These are phyloP conservation scores for Leccinum subtestaceum DNA, from an alignment of 768 basidiomycete genomes.

Conservation along the genomic window DNA sequence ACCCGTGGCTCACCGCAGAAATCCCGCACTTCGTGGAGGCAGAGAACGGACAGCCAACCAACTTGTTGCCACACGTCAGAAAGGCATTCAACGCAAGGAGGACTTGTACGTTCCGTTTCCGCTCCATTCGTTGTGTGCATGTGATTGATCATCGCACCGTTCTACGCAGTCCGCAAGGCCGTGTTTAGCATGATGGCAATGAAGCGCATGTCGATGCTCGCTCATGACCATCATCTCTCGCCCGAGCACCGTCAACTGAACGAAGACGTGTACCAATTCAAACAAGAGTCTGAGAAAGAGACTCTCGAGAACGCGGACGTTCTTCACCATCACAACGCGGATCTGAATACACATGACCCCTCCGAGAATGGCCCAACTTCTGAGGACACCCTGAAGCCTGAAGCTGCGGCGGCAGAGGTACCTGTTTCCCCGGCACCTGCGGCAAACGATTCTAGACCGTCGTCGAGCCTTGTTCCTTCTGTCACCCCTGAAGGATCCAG, in stretches of 20 bases:
- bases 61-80: conserved; percentile 87
- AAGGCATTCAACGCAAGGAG: conserved; percentile 86
- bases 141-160: conserved; percentile 1
- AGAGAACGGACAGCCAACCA: conserved; percentile 55
- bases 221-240: conserved; percentile 33
- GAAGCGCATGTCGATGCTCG: conserved; percentile 68
- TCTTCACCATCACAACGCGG: conserved; percentile 47
- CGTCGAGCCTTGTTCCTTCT: conserved; percentile 4
- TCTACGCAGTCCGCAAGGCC: conserved; percentile 74
- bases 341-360: background rate
- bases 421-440: conserved; percentile 4
- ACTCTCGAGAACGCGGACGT: conserved; percentile 40
- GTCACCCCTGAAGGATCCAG: conserved; percentile 2
- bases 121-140: background rate
- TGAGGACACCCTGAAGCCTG: background rate
- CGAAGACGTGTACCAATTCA: conserved; percentile 62
- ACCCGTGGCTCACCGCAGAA: conserved; percentile 63
- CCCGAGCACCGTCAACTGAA: conserved; percentile 49
- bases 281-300: conserved; percentile 74
- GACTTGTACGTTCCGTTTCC: conserved; percentile 57
- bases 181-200: conserved; percentile 85
- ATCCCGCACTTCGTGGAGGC: conserved; percentile 67
- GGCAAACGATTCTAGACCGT: background rate
- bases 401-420: conserved; percentile 1
- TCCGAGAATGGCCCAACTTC: background rate